These are phyloP conservation scores for Yamadazyma scolyti DNA, from an alignment of 805 yeast species.

Conservation along the genomic window DNA sequence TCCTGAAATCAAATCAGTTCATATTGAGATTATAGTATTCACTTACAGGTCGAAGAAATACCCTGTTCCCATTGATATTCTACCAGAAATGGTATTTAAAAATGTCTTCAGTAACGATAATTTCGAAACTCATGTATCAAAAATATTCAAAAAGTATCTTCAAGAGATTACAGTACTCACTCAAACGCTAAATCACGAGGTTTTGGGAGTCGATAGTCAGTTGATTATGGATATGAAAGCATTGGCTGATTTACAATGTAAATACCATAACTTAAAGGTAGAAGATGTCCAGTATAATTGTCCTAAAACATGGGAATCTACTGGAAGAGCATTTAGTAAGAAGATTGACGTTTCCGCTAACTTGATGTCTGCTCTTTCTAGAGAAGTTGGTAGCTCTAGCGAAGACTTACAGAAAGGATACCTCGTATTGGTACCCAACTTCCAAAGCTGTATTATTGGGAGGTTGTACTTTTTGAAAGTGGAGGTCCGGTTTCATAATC, in stretches of 20 bases:
- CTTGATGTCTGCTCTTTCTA: conserved; percentile 7
- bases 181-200: conserved; percentile 20
- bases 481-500: conserved; percentile 18
- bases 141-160: conserved; percentile 23
- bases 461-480: conserved; percentile 32
- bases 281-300: conserved; percentile 7
- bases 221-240: conserved; percentile 29
- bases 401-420: conserved; percentile 12
- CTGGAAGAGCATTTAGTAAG: conserved; percentile 5
- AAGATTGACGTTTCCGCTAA: conserved; percentile 7
- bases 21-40: conserved; percentile 29
- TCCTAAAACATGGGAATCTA: background rate
- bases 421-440: conserved; percentile 34
- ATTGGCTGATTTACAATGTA: conserved; percentile 29
- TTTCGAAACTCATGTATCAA: conserved; percentile 20
- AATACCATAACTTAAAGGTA: conserved; percentile 27
- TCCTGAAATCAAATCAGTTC: conserved; percentile 22
- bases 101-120: conserved; percentile 25
- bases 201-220: conserved; percentile 25
- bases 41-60: conserved; percentile 29
- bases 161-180: conserved; percentile 21
- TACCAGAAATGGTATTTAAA: conserved; percentile 34
- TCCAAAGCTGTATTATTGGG: conserved; percentile 34
- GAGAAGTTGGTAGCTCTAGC: conserved; percentile 22
- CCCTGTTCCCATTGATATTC: conserved; percentile 35